Conservation (phyloP, 2,329 filamentous ascomycete genomes). For the Pseudogymnoascus sp. region DNA sequence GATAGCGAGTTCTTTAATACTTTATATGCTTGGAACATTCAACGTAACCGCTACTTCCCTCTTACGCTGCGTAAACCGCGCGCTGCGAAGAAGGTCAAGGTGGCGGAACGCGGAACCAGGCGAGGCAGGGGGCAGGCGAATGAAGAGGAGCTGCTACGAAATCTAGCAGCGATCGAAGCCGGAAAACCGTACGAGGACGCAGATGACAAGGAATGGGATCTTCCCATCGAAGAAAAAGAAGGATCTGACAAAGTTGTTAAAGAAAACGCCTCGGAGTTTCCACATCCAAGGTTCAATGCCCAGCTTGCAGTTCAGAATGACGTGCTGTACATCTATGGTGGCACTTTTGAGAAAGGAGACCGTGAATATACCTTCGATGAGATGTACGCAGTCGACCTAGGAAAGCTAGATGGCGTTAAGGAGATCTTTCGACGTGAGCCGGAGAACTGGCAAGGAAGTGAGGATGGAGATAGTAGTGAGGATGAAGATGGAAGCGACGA, state of each 20-base stretch:
- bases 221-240: constrained; percentile 43
- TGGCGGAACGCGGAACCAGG: constrained; percentile 51
- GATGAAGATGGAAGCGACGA: constrained; percentile 50
- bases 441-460: constrained; percentile 72
- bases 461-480: constrained; percentile 55
- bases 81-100: constrained; percentile 51
- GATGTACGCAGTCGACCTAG: constrained; percentile 87
- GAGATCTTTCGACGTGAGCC: constrained; percentile 82
- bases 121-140: constrained; percentile 79
- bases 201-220: constrained; percentile 43
- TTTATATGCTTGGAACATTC: constrained; percentile 88
- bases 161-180: constrained; percentile 77
- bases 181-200: constrained; percentile 56
- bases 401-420: constrained; percentile 88
- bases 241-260: constrained; percentile 53
- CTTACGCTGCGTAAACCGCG: constrained; percentile 70
- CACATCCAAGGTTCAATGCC: constrained; percentile 85
- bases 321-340: constrained; percentile 87
- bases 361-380: constrained; percentile 95
- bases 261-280: constrained; percentile 71
- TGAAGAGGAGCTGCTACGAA: constrained; percentile 82
- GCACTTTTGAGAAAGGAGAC: constrained; percentile 92
- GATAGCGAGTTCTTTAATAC: constrained; percentile 96
- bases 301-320: constrained; percentile 88
- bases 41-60: constrained; percentile 91